phyloP scores from a whole-genome alignment of 345 rosid species.

The Diplotaxis tenuifolia region DNA sequence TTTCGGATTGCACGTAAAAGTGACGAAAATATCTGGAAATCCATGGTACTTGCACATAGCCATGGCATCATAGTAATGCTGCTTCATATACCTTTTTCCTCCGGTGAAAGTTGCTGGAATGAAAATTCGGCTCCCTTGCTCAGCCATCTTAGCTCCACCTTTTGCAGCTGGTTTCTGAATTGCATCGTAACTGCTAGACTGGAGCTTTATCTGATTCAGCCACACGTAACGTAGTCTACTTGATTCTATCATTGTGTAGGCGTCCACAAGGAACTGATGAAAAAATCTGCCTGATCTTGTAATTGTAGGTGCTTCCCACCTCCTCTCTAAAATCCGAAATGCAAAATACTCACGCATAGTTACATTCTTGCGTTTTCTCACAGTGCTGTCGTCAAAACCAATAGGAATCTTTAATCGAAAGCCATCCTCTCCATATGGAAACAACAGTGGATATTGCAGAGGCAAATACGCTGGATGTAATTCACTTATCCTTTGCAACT shows the following conservation, averaged over 20 bases:
- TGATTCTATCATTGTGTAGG: too few relatives aligned
- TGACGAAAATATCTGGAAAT: not conserved
- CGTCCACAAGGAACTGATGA: too few relatives aligned
- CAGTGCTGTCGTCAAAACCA: not conserved
- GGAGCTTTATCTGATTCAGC: too few relatives aligned
- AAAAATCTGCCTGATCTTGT: too few relatives aligned
- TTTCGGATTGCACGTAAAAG: not conserved
- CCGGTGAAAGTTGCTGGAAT: not conserved
- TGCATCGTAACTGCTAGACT: too few relatives aligned
- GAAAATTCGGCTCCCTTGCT: not conserved
- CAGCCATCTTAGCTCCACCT: too few relatives aligned
- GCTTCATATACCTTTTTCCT: not conserved
- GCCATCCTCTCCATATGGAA: not conserved
- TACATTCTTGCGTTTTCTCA: too few relatives aligned
- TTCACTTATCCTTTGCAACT: not conserved
- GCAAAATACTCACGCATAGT: not conserved
- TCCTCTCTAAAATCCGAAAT: too few relatives aligned
- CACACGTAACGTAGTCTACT: too few relatives aligned
- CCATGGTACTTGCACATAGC: not conserved
- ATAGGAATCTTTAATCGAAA: not conserved
- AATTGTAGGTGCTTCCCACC: not conserved
- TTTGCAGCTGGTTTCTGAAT: too few relatives aligned
- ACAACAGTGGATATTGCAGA: not conserved
- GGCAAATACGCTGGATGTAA: not conserved
- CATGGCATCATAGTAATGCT: not conserved